A percentile compares a stretch with the other conserved stretches of the same genome.
These are phyloP conservation scores for Trichosporon ovoides DNA, from an alignment of 1,284 basidiomycete species.

Conservation along the genomic window DNA sequence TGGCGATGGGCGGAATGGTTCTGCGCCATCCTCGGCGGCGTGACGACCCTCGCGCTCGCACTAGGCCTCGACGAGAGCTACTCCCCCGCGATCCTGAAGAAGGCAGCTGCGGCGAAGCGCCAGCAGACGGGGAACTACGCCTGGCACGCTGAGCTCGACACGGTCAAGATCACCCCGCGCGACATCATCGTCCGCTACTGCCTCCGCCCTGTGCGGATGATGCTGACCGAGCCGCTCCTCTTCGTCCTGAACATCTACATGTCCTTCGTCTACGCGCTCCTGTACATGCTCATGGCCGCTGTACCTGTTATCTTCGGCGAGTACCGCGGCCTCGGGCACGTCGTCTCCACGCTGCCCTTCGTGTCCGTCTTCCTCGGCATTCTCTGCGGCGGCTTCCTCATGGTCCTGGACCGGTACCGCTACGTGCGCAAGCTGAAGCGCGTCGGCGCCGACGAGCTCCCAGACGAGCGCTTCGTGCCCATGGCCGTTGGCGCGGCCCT, in stretches of 20 bases:
- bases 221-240: conserved; percentile 25
- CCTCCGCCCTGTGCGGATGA: conserved; percentile 23
- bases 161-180: conserved; percentile 13
- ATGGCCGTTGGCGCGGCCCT: conserved; percentile 22
- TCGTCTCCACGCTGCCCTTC: conserved; percentile 15
- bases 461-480: conserved; percentile 23
- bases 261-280: conserved; percentile 26
- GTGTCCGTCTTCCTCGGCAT: conserved; percentile 22
- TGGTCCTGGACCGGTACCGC: conserved; percentile 22
- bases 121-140: conserved; percentile 17
- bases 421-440: conserved; percentile 12
- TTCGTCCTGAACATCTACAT: conserved; percentile 25
- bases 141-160: conserved; percentile 23
- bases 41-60: conserved; percentile 12
- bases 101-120: conserved; percentile 10
- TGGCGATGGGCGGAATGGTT: conserved; percentile 29
- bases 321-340: conserved; percentile 15
- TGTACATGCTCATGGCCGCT: conserved; percentile 29
- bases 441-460: conserved; percentile 7
- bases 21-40: conserved; percentile 19
- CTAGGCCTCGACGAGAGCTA: conserved; percentile 22
- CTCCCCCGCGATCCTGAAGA: conserved; percentile 19
- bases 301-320: conserved; percentile 25
- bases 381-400: conserved; percentile 18
- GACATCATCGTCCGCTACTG: conserved; percentile 22